These are phyloP conservation scores for Mycosarcoma mackinlayi DNA, from an alignment of 1,284 basidiomycete genomes.

Conservation along the genomic window DNA sequence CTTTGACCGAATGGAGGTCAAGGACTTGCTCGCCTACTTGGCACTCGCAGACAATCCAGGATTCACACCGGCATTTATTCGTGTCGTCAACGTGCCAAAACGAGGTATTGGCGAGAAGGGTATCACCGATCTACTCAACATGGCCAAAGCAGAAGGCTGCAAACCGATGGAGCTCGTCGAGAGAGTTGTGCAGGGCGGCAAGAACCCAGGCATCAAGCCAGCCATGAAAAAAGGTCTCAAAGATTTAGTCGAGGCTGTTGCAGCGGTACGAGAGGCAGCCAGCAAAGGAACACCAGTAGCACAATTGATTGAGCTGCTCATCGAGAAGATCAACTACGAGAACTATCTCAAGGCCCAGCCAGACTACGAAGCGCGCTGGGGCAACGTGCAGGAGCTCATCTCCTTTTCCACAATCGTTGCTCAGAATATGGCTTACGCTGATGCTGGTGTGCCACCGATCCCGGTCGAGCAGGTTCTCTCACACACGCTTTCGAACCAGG, in stretches of 20 bases:
- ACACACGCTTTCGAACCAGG: conserved; percentile 36
- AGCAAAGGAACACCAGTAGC: conserved; percentile 75
- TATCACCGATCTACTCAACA: conserved; percentile 74
- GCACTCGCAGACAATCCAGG: conserved; percentile 80
- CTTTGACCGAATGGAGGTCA: conserved; percentile 82
- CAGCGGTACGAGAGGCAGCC: conserved; percentile 74
- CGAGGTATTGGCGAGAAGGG: conserved; percentile 87
- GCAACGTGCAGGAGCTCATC: conserved; percentile 85
- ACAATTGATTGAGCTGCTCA: conserved; percentile 75
- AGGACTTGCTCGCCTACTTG: conserved; percentile 83
- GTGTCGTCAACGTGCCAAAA: conserved; percentile 81
- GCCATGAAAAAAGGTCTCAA: conserved; percentile 76
- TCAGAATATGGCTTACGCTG: conserved; percentile 12
- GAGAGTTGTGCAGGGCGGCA: conserved; percentile 24
- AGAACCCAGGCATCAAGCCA: conserved; percentile 75
- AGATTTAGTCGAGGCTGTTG: conserved; percentile 75
- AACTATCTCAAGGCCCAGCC: conserved; percentile 76
- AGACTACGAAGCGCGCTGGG: conserved; percentile 82
- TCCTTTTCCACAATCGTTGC: conserved; percentile 55
- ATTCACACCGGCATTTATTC: conserved; percentile 77
- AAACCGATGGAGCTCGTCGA: conserved; percentile 74
- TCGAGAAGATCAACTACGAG: conserved; percentile 77
- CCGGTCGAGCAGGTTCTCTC: conserved; percentile 35
- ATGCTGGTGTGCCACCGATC: conserved; percentile 6
- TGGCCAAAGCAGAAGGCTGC: conserved; percentile 73